These are phyloP conservation scores for Klebsormidium nitens DNA, from an alignment of 139 green algal genomes.

Conservation along the genomic window DNA sequence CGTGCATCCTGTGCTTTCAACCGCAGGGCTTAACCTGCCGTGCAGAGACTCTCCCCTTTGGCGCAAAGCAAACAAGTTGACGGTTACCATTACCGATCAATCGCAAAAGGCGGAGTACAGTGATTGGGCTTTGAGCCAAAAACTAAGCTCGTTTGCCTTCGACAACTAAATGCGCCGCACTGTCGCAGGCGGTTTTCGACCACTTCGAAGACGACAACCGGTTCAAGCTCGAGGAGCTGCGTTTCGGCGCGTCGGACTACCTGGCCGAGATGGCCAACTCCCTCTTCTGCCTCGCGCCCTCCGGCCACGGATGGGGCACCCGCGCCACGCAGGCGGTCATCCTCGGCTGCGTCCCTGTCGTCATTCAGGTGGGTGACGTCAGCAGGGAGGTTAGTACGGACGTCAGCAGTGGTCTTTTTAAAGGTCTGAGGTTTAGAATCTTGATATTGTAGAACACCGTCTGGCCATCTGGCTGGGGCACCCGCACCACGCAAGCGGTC, in stretches of 20 bases:
- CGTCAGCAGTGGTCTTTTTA: not conserved
- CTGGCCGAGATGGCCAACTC: slow-evolving; percentile 2
- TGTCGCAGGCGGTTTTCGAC: too few relatives aligned
- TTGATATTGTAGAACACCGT: not conserved
- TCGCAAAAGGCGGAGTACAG: too few relatives aligned
- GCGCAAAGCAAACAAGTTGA: too few relatives aligned
- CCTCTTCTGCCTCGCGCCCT: slow-evolving; percentile 8
- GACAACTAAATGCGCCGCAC: too few relatives aligned
- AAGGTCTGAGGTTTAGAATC: not conserved
- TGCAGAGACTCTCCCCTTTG: too few relatives aligned
- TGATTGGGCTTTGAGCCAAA: too few relatives aligned
- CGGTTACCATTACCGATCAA: too few relatives aligned
- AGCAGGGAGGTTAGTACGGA: not conserved
- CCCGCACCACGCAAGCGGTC: not conserved
- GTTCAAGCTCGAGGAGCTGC: not conserved
- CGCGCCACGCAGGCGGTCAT: not conserved
- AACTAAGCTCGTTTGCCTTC: too few relatives aligned
- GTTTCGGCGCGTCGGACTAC: not conserved
- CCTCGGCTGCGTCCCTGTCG: slow-evolving; percentile 5
- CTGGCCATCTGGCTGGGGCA: not conserved
- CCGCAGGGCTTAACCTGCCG: too few relatives aligned
- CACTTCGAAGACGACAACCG: too few relatives aligned
- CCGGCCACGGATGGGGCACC: not conserved
- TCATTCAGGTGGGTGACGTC: slow-evolving; percentile 8
- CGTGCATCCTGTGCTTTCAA: too few relatives aligned